Evolutionary conservation across 306 rosid species (phyloP).

Genomic region (Casuarina glauca): DNA sequence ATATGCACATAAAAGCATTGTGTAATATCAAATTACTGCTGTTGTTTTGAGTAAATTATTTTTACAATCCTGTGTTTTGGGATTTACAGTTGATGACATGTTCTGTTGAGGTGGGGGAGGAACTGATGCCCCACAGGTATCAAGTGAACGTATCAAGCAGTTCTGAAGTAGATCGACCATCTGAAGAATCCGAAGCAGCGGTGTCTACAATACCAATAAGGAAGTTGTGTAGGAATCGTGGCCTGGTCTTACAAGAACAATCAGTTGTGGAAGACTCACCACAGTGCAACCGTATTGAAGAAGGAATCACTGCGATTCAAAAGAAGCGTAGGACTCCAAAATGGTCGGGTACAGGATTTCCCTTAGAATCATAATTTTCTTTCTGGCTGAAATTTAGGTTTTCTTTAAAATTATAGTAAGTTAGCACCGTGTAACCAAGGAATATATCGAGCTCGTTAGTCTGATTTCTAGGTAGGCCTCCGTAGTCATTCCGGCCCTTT

Average conservation of each 20-base stretch:
- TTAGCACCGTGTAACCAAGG: slow-evolving; percentile 14
- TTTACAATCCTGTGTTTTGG: not conserved
- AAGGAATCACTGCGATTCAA: slow-evolving; percentile 14
- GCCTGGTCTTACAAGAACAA: slow-evolving; percentile 12
- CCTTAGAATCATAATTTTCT: not conserved
- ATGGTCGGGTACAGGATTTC: not conserved
- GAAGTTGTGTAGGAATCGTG: slow-evolving; percentile 6
- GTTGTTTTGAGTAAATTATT: slow-evolving; percentile 1
- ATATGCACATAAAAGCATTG: not conserved
- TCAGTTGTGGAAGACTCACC: not conserved
- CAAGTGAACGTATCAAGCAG: slow-evolving; percentile 11
- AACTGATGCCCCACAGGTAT: slow-evolving; percentile 51
- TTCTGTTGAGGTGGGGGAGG: slow-evolving; percentile 39
- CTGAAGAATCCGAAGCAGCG: slow-evolving; percentile 17
- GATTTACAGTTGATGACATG: slow-evolving; percentile 45
- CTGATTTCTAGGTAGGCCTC: not conserved
- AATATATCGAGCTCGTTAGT: not conserved
- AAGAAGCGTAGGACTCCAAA: slow-evolving; percentile 18
- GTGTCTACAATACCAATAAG: not conserved
- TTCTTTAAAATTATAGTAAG: not conserved
- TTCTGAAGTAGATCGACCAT: not conserved
- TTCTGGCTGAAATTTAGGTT: not conserved
- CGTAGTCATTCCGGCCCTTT: not conserved
- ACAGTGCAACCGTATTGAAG: slow-evolving; percentile 3
- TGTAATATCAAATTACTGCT: not conserved